phyloP scores from a whole-genome alignment of 495 filamentous ascomycete species.

The Neurospora sp. region DNA sequence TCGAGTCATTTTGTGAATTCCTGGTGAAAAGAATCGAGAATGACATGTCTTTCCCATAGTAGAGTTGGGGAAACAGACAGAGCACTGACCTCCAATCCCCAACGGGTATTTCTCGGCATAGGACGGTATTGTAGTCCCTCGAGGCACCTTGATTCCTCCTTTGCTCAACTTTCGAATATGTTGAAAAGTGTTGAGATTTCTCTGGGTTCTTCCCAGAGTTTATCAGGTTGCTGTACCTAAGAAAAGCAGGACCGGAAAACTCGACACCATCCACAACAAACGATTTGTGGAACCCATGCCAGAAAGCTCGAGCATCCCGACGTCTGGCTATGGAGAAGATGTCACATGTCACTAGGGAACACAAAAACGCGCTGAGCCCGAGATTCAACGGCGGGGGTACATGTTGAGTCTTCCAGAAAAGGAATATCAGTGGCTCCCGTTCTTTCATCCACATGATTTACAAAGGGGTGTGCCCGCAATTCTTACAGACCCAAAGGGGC shows the following conservation, averaged over 20 bases:
- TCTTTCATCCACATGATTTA: not conserved
- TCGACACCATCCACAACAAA: not conserved
- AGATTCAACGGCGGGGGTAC: not conserved
- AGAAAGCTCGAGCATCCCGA: not conserved
- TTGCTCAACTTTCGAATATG: not conserved
- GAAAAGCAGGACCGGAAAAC: not conserved
- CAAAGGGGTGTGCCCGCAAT: not conserved
- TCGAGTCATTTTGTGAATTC: not conserved
- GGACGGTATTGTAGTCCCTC: not conserved
- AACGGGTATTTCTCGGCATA: not conserved
- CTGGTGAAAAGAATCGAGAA: not conserved
- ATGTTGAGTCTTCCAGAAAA: not conserved
- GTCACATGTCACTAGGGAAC: not conserved
- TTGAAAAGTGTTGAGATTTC: not conserved
- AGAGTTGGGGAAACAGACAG: no score
- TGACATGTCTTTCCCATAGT: not conserved
- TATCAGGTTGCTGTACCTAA: not conserved
- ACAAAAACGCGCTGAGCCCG: not conserved
- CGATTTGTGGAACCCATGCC: not conserved
- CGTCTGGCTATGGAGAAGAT: not conserved
- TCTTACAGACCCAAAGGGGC: not conserved
- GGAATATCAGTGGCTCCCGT: not conserved
- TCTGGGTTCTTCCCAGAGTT: not conserved
- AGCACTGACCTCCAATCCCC: no score
- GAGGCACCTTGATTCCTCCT: not conserved